phyloP scores from a whole-genome alignment of 1,284 basidiomycete genomes.

The Tremellales sp. region DNA sequence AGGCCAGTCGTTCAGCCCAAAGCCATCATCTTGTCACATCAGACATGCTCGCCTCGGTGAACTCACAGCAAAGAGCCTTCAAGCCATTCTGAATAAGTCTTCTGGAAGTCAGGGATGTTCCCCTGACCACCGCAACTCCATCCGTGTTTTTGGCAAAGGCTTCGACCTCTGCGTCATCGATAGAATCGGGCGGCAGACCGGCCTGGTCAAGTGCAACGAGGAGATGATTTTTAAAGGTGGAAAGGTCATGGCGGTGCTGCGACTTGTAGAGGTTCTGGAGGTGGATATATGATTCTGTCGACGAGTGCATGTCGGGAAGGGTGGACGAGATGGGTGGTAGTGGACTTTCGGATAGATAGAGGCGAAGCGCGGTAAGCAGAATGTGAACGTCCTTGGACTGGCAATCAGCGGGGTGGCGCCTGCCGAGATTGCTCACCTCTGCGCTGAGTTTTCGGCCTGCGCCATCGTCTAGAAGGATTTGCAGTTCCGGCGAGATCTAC shows the following conservation, averaged over 20 bases:
- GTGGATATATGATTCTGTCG: conserved; percentile 66
- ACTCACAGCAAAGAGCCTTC: conserved; percentile 58
- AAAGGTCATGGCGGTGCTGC: conserved; percentile 38
- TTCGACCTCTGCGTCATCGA: conserved; percentile 59
- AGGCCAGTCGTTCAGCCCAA: background rate
- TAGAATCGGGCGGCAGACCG: conserved; percentile 45
- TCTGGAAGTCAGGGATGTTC: conserved; percentile 61
- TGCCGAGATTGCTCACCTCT: conserved; percentile 34
- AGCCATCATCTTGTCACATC: background rate
- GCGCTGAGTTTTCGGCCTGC: conserved; percentile 49
- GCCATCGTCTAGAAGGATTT: conserved; percentile 62
- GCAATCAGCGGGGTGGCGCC: background rate
- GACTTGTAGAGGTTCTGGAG: conserved; percentile 47
- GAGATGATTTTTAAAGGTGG: conserved; percentile 40
- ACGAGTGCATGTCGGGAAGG: conserved; percentile 94
- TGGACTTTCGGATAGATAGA: conserved; percentile 51
- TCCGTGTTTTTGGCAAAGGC: conserved; percentile 88
- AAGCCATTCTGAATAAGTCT: conserved; percentile 51
- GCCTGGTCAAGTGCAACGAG: conserved; percentile 29
- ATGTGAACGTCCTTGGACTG: conserved; percentile 72
- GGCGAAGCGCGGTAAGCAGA: conserved; percentile 71
- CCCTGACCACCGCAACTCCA: conserved; percentile 70
- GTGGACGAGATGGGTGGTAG: conserved; percentile 62
- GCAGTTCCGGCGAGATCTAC: conserved; percentile 64
- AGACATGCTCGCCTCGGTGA: too few relatives aligned